Conservation (phyloP, 2,329 filamentous ascomycete genomes). For the Monosporascus sp. region DNA sequence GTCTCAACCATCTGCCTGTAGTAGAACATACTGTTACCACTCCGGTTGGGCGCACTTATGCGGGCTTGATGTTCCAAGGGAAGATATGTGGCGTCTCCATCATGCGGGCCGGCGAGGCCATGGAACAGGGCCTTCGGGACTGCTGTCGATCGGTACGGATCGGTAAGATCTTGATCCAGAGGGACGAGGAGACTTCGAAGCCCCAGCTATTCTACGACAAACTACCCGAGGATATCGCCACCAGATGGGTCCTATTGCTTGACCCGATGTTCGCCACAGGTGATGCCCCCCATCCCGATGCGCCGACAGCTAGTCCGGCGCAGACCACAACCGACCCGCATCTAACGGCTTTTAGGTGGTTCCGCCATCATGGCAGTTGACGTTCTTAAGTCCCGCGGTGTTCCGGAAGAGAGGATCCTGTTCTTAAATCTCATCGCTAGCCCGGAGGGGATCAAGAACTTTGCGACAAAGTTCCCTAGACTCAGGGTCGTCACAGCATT, state of each 20-base stretch:
- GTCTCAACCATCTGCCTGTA: conserved; percentile 91
- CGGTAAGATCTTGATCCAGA: conserved; percentile 96
- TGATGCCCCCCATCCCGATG: conserved; percentile 32
- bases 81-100: conserved; percentile 99
- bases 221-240: conserved; percentile 85
- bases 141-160: conserved; percentile 98
- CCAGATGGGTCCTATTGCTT: conserved; percentile 87
- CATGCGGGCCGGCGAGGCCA: conserved; percentile 95
- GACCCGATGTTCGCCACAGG: conserved; percentile 99
- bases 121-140: conserved; percentile 95
- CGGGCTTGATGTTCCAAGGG: conserved; percentile 90
- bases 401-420: conserved; percentile 90
- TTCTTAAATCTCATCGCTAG: conserved; percentile 98
- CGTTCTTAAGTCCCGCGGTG: conserved; percentile 81
- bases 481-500: conserved; percentile 92
- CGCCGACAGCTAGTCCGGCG: conserved; percentile 2
- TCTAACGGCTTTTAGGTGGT: conserved; percentile 56
- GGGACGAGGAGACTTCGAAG: conserved; percentile 88
- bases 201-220: conserved; percentile 98
- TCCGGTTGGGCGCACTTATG: conserved; percentile 81
- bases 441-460: conserved; percentile 83
- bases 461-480: conserved; percentile 83
- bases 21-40: conserved; percentile 86
- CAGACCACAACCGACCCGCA: conserved; percentile 7
- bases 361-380: conserved; percentile 97